Evolutionary conservation across 2,329 filamentous ascomycete species (phyloP).

Genomic region (Sporothrix luriei): DNA sequence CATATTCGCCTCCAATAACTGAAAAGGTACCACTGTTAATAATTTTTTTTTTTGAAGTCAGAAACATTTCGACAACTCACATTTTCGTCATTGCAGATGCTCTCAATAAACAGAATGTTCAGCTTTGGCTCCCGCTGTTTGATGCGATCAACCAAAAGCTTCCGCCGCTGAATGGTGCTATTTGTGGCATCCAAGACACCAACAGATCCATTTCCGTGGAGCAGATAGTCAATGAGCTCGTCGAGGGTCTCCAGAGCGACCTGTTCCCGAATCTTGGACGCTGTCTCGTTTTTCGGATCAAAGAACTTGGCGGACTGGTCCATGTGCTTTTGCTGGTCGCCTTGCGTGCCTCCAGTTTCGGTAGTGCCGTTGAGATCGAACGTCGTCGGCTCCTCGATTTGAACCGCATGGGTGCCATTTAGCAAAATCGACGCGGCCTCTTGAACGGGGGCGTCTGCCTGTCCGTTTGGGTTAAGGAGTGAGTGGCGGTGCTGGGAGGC

Average conservation of each 20-base stretch:
- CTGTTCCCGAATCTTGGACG: conserved; percentile 82
- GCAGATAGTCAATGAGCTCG: conserved; percentile 86
- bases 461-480: conserved; percentile 22
- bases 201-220: conserved; percentile 79
- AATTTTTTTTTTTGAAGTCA: neutral
- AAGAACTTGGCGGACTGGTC: conserved; percentile 95
- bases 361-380: conserved; percentile 44
- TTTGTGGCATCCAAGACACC: conserved; percentile 98
- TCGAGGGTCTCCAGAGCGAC: conserved; percentile 90
- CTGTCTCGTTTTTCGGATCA: conserved; percentile 82
- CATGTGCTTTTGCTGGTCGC: conserved; percentile 53
- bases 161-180: conserved; percentile 83
- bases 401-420: conserved; percentile 53
- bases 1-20: conserved; percentile 92
- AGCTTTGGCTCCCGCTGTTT: conserved; percentile 80
- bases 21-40: conserved; percentile 16
- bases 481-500: conserved; percentile 32
- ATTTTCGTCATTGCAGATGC: conserved; percentile 80
- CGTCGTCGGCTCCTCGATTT: conserved; percentile 46
- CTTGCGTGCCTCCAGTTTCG: neutral
- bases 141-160: conserved; percentile 81
- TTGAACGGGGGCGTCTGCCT: conserved; percentile 51
- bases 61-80: conserved; percentile 41
- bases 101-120: conserved; percentile 93
- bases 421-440: conserved; percentile 61